Evolutionary conservation across 352 stramenopile genomes (phyloP).

Genomic region (Phytophthora syringae): DNA sequence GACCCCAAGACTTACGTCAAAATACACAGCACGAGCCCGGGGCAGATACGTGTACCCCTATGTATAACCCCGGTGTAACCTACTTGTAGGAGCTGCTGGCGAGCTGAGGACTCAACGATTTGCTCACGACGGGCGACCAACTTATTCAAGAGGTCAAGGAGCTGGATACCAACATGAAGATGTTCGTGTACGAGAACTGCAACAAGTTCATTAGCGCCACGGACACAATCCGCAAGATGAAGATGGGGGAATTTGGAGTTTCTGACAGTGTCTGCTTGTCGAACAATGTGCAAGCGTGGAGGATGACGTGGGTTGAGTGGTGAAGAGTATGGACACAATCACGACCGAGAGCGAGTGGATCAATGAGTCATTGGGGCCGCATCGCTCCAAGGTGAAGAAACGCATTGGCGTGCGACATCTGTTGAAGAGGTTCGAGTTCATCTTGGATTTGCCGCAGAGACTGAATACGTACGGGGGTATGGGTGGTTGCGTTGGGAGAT

Average conservation of each 20-base stretch:
- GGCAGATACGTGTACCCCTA: not conserved
- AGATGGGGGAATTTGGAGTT: constrained; percentile 39
- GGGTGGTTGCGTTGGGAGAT: not conserved
- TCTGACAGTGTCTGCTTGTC: constrained; percentile 22
- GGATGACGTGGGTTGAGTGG: constrained; percentile 84
- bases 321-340: constrained; percentile 91
- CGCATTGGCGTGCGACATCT: constrained; percentile 96
- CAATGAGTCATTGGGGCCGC: constrained; percentile 86
- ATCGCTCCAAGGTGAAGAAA: constrained; percentile 94
- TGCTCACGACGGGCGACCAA: constrained; percentile 74
- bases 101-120: constrained; percentile 68
- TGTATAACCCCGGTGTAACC: constrained; percentile 7
- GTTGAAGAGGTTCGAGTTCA: constrained; percentile 96
- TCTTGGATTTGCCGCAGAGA: constrained; percentile 96
- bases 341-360: constrained; percentile 85
- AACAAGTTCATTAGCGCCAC: constrained; percentile 99
- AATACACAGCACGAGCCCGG: constrained; percentile 26
- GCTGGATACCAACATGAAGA: constrained; percentile 99
- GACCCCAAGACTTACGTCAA: constrained; percentile 78
- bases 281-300: constrained; percentile 94
- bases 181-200: constrained; percentile 99
- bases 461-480: constrained; percentile 57
- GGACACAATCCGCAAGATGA: constrained; percentile 98
- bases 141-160: constrained; percentile 93
- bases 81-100: constrained; percentile 60